Percentiles rank a stretch among this genome's conserved stretches.
Conservation (phyloP, 73 alveolate species). For the Halteria grandinella region DNA sequence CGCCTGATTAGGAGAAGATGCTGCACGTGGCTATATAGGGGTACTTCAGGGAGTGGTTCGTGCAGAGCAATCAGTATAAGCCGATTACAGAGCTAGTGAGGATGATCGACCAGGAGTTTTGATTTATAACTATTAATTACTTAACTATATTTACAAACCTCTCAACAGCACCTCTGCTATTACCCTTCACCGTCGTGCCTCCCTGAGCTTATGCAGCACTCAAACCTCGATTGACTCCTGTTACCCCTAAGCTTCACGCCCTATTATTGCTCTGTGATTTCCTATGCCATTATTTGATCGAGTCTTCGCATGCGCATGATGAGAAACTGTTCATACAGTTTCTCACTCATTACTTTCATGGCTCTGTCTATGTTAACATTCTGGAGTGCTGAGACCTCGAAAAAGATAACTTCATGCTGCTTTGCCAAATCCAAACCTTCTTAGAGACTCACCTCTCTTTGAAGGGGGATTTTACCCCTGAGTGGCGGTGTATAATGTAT, state of each 20-base stretch:
- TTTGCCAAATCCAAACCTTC: slow-evolving; percentile 73
- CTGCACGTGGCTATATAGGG: slow-evolving; percentile 95
- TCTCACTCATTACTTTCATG: too few relatives aligned
- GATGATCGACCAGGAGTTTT: slow-evolving; percentile 85
- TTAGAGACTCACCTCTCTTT: slow-evolving; percentile 54
- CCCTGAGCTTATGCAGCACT: slow-evolving; percentile 7
- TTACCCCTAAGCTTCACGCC: not conserved
- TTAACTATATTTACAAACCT: not conserved
- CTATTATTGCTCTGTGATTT: not conserved
- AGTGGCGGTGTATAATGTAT: not conserved
- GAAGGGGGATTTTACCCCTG: not conserved
- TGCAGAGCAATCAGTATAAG: slow-evolving; percentile 75
- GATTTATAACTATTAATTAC: too few relatives aligned
- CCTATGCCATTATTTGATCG: not conserved
- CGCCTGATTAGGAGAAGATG: slow-evolving; percentile 87
- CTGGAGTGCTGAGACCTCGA: slow-evolving; percentile 66
- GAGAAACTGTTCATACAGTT: too few relatives aligned
- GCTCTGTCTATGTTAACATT: slow-evolving; percentile 14
- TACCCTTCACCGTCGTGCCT: slow-evolving; percentile 1
- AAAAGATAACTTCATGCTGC: slow-evolving; percentile 55
- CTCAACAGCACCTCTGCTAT: slow-evolving; percentile 3
- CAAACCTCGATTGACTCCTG: not conserved
- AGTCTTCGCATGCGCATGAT: too few relatives aligned
- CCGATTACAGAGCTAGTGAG: slow-evolving; percentile 86
- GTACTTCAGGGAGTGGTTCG: slow-evolving; percentile 93